Percentiles rank a stretch among this genome's conserved stretches.
Evolutionary conservation across 148 eudicot genomes (phyloP).

Genomic region (Polygonum maritimum): DNA sequence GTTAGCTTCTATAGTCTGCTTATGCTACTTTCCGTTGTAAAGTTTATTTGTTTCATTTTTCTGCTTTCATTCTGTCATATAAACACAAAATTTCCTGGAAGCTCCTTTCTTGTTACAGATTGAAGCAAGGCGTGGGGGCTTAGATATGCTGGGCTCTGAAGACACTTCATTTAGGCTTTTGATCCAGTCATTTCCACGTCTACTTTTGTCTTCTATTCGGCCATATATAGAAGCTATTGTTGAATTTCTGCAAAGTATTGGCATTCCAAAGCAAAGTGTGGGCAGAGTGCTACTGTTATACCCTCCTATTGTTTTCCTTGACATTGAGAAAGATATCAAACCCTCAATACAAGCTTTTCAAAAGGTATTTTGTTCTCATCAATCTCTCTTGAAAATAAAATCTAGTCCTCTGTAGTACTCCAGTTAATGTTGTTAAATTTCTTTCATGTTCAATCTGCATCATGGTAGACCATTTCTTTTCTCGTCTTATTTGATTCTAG

Average conservation of each 20-base stretch:
- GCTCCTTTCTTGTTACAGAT: slow-evolving; percentile 32
- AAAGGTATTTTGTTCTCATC: slow-evolving; percentile 40
- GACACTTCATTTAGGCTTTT: slow-evolving; percentile 56
- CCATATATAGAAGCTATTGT: slow-evolving; percentile 34
- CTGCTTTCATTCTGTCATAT: not conserved
- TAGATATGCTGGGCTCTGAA: slow-evolving; percentile 48
- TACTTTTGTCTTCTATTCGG: slow-evolving; percentile 61
- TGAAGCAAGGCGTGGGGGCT: slow-evolving; percentile 91
- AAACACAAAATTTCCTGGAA: not conserved
- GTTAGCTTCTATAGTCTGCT: slow-evolving; percentile 20
- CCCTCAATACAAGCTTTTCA: slow-evolving; percentile 36
- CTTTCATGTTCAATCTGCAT: not conserved
- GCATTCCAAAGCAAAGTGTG: slow-evolving; percentile 38
- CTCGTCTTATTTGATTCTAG: not conserved
- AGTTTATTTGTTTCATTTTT: not conserved
- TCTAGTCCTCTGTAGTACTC: not conserved
- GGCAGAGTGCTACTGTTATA: slow-evolving; percentile 54
- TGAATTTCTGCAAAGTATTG: slow-evolving; percentile 46
- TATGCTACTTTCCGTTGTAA: not conserved
- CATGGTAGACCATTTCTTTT: not conserved
- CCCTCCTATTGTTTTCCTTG: slow-evolving; percentile 60
- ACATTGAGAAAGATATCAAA: slow-evolving; percentile 37
- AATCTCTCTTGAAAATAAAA: not conserved
- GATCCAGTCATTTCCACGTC: slow-evolving; percentile 80
- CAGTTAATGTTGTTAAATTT: not conserved